Percentiles rank a stretch among this genome's conserved stretches.
Conservation (phyloP, 139 green algal species). For the Astrephomene gubernaculifera region DNA sequence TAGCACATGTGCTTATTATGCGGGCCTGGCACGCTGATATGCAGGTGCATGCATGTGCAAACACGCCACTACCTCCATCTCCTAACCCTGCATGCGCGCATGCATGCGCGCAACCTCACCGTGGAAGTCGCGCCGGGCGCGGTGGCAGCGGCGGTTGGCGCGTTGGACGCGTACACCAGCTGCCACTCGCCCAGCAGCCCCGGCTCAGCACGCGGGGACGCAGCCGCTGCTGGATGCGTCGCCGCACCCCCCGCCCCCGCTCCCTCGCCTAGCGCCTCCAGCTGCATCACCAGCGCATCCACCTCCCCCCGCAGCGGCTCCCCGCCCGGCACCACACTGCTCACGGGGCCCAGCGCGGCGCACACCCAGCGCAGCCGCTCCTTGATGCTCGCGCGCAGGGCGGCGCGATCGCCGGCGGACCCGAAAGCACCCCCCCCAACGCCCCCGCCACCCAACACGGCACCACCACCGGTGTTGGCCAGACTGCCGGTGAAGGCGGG, state of each 20-base stretch:
- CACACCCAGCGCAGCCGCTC: slow-evolving; percentile 43
- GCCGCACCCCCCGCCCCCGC: background rate
- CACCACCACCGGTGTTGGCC: too few relatives aligned
- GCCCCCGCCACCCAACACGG: too few relatives aligned
- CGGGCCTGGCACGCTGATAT: too few relatives aligned
- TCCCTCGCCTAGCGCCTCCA: slow-evolving; percentile 40
- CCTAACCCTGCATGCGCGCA: too few relatives aligned
- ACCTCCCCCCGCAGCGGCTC: slow-evolving; percentile 51
- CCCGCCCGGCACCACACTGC: slow-evolving; percentile 49
- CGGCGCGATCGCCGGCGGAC: background rate
- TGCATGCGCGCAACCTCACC: too few relatives aligned
- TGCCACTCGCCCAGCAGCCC: slow-evolving; percentile 44
- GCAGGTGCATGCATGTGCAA: too few relatives aligned
- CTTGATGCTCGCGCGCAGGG: slow-evolving; percentile 43
- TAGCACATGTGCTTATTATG: too few relatives aligned
- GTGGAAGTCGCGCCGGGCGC: background rate
- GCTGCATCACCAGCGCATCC: slow-evolving; percentile 47
- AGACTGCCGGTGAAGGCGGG: too few relatives aligned
- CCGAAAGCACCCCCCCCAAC: too few relatives aligned
- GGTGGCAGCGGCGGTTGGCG: background rate
- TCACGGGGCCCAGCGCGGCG: slow-evolving; percentile 42
- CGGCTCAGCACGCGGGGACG: background rate
- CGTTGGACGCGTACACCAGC: slow-evolving; percentile 46
- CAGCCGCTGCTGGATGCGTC: background rate
- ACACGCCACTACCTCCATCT: too few relatives aligned